phyloP scores from a whole-genome alignment of 1,284 basidiomycete genomes.

The Salmacisia buchloeana region DNA sequence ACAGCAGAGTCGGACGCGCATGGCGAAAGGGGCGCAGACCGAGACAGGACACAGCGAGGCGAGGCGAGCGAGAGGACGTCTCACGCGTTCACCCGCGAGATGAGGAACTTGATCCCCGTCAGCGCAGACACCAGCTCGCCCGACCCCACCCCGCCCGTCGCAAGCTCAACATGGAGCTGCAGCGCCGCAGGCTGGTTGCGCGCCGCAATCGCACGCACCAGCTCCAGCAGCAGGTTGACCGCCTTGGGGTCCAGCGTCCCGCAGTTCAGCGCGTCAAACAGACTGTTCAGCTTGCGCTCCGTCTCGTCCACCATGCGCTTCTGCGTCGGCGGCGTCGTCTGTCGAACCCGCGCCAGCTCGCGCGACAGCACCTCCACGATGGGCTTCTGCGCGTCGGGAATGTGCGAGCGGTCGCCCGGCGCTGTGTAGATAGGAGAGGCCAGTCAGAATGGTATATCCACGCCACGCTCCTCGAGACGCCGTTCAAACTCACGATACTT shows the following conservation, averaged over 20 bases:
- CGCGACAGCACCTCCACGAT: conserved; percentile 57
- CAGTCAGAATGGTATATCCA: background rate
- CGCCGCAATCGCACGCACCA: conserved; percentile 37
- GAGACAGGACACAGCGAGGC: background rate
- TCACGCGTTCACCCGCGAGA: conserved; percentile 13
- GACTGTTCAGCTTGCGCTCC: conserved; percentile 74
- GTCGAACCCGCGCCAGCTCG: conserved; percentile 31
- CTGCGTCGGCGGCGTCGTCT: conserved; percentile 62
- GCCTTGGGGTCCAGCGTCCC: conserved; percentile 61
- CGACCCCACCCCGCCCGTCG: conserved; percentile 30
- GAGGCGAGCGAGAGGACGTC: background rate
- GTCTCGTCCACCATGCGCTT: conserved; percentile 81
- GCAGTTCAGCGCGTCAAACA: conserved; percentile 88
- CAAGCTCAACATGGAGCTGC: conserved; percentile 40
- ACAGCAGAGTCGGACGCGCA: background rate
- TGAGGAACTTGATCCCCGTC: conserved; percentile 46
- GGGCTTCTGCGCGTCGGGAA: conserved; percentile 66
- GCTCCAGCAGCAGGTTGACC: conserved; percentile 42
- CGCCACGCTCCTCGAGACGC: too few species aligned
- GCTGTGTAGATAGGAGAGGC: conserved; percentile 57
- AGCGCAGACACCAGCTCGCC: conserved; percentile 42
- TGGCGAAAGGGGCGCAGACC: background rate
- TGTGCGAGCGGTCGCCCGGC: conserved; percentile 82
- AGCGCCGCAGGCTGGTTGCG: conserved; percentile 44
- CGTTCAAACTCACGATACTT: conserved; percentile 76